These are phyloP conservation scores for Globisporangium ultimum DNA, from an alignment of 352 stramenopile species.

Conservation along the genomic window DNA sequence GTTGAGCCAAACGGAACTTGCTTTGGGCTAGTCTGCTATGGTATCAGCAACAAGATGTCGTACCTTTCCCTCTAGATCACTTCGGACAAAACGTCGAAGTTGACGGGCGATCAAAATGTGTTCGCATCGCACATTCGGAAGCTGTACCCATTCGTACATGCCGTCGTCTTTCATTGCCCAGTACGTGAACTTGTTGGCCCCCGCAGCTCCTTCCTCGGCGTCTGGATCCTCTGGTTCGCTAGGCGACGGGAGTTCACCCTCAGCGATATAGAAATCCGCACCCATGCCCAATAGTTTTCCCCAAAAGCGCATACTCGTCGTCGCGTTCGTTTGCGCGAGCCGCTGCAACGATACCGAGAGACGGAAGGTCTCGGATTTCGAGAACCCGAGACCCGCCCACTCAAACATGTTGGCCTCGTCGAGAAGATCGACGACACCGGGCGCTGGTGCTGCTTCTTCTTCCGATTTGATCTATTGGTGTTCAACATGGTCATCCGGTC, in stretches of 20 bases:
- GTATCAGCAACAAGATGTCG: too few species aligned
- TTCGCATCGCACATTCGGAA: conserved; percentile 69
- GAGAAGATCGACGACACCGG: conserved; percentile 58
- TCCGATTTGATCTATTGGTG: conserved; percentile 39
- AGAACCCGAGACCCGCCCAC: conserved; percentile 75
- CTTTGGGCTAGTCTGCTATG: too few species aligned
- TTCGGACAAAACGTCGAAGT: conserved; percentile 75
- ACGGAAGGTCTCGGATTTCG: conserved; percentile 68
- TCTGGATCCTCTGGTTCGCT: conserved; percentile 65
- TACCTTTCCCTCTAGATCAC: conserved; percentile 71
- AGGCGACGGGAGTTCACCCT: conserved; percentile 46
- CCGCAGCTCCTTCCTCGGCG: conserved; percentile 58
- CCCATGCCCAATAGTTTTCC: conserved; percentile 78
- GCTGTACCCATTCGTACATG: conserved; percentile 76
- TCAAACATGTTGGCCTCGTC: conserved; percentile 84
- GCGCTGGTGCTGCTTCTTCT: conserved; percentile 35
- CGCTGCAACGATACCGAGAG: conserved; percentile 60
- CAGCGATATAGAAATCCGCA: conserved; percentile 82
- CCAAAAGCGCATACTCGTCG: conserved; percentile 83
- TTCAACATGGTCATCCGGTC: not conserved
- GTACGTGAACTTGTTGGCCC: conserved; percentile 89
- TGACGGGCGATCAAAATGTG: conserved; percentile 81
- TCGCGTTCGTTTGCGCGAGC: conserved; percentile 49
- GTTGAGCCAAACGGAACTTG: too few species aligned
- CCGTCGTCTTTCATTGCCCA: conserved; percentile 85